Percentiles rank a stretch among this genome's conserved stretches.
These are phyloP conservation scores for Omphalea diandra DNA, from an alignment of 441 rosid species.

Conservation along the genomic window DNA sequence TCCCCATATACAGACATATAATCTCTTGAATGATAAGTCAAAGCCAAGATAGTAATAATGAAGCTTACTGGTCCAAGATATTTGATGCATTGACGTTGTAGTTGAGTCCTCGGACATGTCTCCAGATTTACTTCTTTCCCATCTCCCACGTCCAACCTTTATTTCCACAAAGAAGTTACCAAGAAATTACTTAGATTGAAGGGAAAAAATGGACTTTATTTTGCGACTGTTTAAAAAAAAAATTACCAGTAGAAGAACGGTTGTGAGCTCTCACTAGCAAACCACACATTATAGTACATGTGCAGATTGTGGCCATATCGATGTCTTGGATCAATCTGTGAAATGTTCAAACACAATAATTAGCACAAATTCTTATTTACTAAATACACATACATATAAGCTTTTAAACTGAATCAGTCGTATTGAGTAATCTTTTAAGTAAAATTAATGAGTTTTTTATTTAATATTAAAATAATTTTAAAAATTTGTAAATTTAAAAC, in stretches of 20 bases:
- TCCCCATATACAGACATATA: no score
- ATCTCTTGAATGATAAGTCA: no score
- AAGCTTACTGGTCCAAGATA: slow-evolving; percentile 45
- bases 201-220: neutral
- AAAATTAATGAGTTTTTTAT: no score
- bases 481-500: no score
- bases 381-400: neutral
- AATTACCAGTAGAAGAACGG: slow-evolving; percentile 63
- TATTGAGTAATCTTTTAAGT: no score
- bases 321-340: slow-evolving; percentile 60
- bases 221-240: no score
- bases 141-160: slow-evolving; percentile 47
- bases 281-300: slow-evolving; percentile 52
- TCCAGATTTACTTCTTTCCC: slow-evolving; percentile 36
- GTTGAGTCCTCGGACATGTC: slow-evolving; percentile 30
- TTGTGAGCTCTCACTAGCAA: slow-evolving; percentile 43
- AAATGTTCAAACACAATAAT: neutral
- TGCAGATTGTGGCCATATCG: slow-evolving; percentile 57
- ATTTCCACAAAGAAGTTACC: slow-evolving; percentile 7
- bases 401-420: neutral
- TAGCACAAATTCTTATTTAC: no score
- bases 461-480: no score
- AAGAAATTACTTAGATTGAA: neutral
- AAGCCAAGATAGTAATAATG: no score
- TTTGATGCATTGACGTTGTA: slow-evolving; percentile 39